These are phyloP conservation scores for Cornus suecica DNA, from an alignment of 148 eudicot genomes.

Conservation along the genomic window DNA sequence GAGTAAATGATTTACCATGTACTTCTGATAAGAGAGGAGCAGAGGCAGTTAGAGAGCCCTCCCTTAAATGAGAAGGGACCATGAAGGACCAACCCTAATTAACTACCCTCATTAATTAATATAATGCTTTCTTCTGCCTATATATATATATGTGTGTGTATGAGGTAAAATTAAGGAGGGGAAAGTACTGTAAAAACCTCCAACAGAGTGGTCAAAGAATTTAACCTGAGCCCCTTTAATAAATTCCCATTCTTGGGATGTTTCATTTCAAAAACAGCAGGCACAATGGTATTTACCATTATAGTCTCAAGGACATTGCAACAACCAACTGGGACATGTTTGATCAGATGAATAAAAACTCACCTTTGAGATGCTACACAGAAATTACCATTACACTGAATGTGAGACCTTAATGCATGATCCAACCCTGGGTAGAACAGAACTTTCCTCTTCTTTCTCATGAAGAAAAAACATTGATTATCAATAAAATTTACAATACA, in stretches of 20 bases:
- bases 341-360: background rate
- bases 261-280: background rate
- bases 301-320: background rate
- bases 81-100: background rate
- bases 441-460: background rate
- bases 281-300: background rate
- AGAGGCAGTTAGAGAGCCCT: background rate
- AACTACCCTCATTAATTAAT: background rate
- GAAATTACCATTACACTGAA: conserved; percentile 4
- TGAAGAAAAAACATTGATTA: background rate
- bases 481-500: background rate
- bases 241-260: background rate
- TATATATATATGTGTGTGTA: background rate
- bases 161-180: background rate
- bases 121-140: background rate
- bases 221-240: background rate
- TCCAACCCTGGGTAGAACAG: conserved; percentile 2
- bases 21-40: background rate
- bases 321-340: background rate
- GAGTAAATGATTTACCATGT: too few relatives aligned
- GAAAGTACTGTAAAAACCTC: background rate
- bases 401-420: background rate
- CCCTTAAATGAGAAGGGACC: background rate
- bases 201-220: background rate
- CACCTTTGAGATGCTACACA: conserved; percentile 6